Evolutionary conservation across 163 green algal species (phyloP).

Genomic region (Scenedesmus sp.): DNA sequence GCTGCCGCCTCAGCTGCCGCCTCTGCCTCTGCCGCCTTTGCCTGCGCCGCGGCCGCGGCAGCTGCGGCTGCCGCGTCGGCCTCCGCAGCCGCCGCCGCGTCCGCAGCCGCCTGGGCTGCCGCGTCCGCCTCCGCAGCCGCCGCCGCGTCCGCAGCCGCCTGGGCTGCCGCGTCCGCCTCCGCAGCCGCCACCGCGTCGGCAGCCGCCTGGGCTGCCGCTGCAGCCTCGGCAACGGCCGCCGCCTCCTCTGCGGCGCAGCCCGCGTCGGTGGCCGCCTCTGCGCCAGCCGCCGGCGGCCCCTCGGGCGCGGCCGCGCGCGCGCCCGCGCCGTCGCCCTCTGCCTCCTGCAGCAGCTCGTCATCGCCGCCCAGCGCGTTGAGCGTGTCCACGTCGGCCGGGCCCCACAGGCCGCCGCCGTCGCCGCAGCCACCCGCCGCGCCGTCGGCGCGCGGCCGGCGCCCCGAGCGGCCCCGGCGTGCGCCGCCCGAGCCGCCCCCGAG

Average conservation of each 20-base stretch:
- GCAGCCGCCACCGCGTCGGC: not conserved
- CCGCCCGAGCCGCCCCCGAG: not conserved
- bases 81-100: not conserved
- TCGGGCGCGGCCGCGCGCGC: too few relatives aligned
- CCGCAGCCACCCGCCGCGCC: too few relatives aligned
- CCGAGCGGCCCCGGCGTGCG: too few relatives aligned
- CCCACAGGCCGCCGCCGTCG: too few relatives aligned
- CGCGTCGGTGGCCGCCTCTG: not conserved
- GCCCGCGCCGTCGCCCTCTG: too few relatives aligned
- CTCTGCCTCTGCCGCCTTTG: not conserved
- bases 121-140: not conserved
- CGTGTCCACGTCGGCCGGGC: not conserved
- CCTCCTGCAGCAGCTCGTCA: not conserved
- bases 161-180: too few relatives aligned
- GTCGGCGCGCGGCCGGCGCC: too few relatives aligned
- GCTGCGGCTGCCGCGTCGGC: not conserved
- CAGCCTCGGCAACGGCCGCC: not conserved
- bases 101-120: not conserved
- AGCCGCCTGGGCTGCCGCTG: not conserved
- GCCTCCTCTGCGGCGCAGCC: not conserved
- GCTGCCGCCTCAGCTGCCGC: not conserved
- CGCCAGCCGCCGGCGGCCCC: not conserved
- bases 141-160: not conserved
- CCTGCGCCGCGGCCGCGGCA: not conserved
- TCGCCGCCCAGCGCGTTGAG: not conserved